Evolutionary conservation across 176 grass and related monocot species (phyloP).

Genomic region (Areca catechu): DNA sequence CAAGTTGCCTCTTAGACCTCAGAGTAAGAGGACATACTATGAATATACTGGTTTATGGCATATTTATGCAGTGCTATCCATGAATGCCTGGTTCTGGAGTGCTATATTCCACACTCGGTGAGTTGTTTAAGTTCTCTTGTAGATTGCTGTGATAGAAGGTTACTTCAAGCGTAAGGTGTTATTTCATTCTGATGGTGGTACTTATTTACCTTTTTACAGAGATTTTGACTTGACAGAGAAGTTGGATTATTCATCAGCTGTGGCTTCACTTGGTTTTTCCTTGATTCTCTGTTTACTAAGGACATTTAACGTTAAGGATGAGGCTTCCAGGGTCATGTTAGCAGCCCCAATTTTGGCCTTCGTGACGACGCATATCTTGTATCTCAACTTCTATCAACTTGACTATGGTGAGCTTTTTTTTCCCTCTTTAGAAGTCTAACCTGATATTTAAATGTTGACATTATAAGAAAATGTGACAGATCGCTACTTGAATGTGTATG

Average conservation of each 20-base stretch:
- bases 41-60: conserved; percentile 90
- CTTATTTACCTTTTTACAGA: conserved; percentile 30
- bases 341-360: conserved; percentile 87
- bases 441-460: no score
- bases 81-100: conserved; percentile 98
- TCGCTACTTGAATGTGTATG: no score
- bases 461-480: no score
- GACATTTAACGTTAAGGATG: conserved; percentile 78
- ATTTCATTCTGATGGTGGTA: conserved; percentile 8
- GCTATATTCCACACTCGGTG: conserved; percentile 86
- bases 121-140: conserved; percentile 10
- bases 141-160: not conserved
- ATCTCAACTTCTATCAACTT: conserved; percentile 89
- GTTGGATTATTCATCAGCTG: conserved; percentile 88
- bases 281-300: conserved; percentile 79
- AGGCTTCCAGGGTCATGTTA: conserved; percentile 93
- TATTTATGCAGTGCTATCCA: conserved; percentile 85
- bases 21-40: conserved; percentile 60
- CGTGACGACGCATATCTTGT: conserved; percentile 90
- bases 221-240: conserved; percentile 95
- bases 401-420: conserved; percentile 59
- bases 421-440: conserved; percentile 6
- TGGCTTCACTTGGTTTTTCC: conserved; percentile 73
- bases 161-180: not conserved
- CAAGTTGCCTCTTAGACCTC: conserved; percentile 64